Evolutionary conservation across 2,329 filamentous ascomycete genomes (phyloP).

Genomic region (Scleromitrula shiraiana): DNA sequence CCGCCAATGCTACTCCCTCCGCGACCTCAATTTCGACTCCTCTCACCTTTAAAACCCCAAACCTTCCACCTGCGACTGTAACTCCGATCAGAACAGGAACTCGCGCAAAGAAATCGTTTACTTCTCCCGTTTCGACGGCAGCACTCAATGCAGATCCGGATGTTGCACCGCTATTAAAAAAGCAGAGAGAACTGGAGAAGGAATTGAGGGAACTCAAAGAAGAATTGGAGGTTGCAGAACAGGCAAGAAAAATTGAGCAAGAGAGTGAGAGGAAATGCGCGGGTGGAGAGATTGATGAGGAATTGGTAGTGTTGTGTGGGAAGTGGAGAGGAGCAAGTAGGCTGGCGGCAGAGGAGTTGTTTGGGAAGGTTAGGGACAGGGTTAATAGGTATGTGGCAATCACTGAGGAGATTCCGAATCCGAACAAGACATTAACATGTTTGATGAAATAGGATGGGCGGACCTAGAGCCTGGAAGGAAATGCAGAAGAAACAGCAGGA

Average conservation of each 20-base stretch:
- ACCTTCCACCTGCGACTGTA: constrained; percentile 4
- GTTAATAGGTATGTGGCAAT: constrained; percentile 37
- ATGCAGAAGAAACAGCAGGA: constrained; percentile 40
- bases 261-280: constrained; percentile 20
- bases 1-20: background rate
- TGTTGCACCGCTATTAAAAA: constrained; percentile 26
- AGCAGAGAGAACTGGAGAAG: constrained; percentile 29
- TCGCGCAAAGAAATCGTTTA: constrained; percentile 18
- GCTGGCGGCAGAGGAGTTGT: constrained; percentile 60
- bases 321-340: constrained; percentile 56
- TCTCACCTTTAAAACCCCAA: constrained; percentile 1
- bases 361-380: constrained; percentile 49
- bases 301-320: constrained; percentile 46
- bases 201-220: constrained; percentile 25
- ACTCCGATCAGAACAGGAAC: constrained; percentile 3
- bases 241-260: constrained; percentile 44
- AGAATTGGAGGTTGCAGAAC: constrained; percentile 42
- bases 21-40: constrained; percentile 5
- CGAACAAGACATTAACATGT: too few relatives aligned
- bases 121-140: constrained; percentile 28
- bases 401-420: background rate
- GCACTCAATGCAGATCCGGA: constrained; percentile 27
- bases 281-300: constrained; percentile 46
- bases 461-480: constrained; percentile 47
- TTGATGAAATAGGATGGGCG: constrained; percentile 42